Evolutionary conservation across 768 basidiomycete genomes (phyloP).

Genomic region (Serendipita sp.): DNA sequence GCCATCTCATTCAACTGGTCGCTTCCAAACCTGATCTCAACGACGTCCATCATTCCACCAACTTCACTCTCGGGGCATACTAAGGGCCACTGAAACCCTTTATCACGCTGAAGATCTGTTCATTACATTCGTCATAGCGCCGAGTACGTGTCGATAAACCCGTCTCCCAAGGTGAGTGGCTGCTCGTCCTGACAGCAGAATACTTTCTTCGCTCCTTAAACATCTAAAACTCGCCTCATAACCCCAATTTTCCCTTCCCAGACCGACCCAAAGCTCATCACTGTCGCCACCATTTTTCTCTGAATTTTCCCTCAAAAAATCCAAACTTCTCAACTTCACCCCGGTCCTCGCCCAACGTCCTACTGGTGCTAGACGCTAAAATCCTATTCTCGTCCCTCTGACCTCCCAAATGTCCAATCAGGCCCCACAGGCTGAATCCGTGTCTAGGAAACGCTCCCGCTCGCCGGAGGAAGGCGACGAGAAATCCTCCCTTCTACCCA

Average conservation of each 20-base stretch:
- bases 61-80: no score
- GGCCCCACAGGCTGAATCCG: background rate
- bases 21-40: no score
- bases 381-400: background rate
- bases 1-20: background rate
- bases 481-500: background rate
- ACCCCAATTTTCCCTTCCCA: background rate
- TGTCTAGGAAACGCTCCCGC: conserved; percentile 5
- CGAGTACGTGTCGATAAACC: no score
- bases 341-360: background rate
- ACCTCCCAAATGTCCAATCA: background rate
- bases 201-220: background rate
- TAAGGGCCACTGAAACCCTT: no score
- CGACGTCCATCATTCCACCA: no score
- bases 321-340: background rate
- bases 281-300: conserved; percentile 1
- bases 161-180: conserved; percentile 1
- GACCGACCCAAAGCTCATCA: conserved; percentile 3
- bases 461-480: conserved; percentile 1
- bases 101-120: no score
- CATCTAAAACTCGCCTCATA: background rate
- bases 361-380: background rate
- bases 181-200: background rate
- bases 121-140: no score
- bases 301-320: background rate